Evolutionary conservation across 2,329 filamentous ascomycete species (phyloP), one percentile per base, ranked within the genome.

Genomic region (Thyridium curvatum): DNA sequence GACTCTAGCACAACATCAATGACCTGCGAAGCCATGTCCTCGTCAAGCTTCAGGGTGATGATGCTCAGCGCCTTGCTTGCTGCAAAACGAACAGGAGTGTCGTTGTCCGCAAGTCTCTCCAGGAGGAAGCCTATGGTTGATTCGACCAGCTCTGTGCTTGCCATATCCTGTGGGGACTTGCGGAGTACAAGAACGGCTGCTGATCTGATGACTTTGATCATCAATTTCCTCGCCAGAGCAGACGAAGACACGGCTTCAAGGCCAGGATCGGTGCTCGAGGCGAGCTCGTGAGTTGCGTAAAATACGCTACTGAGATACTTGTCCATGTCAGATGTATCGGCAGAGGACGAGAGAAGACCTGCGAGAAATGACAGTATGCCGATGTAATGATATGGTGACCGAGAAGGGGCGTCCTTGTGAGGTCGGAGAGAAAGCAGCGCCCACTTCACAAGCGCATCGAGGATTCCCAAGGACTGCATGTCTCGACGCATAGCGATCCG

Each of bases 1-100:
- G 59, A 87, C 61, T 84, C 84, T 21, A 95, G 72, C 10, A 97
- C 82, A 1, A 86, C 89, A 43, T 94, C 86, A 12, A 96, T 82
- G 10, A 98, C 84, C 53, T 97, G 85, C 2, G 77, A 74, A 1
- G 86, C 88, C 83, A 96, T 89, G 16, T 84, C 83, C 0, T 77
- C 62, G 33, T 89, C 79, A 8, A 98, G 65, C 48, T 85, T 90
- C 37, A 94, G 67, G 0, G 90, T 84, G 47, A 97, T 80, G 38
- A 94, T 75, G 59, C 89, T 94, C 33, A 97, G 74, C 4, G 89
- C 86, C 63, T 98, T 98, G 59, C 89, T 95, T 15, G 91, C 87
- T 26, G 91, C 85, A 51, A 95, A 78, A 30, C 93, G 75, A 12
- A 98, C 90, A 1, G 89, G 88, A 0, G 90, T 96, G 52, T 97